Evolutionary conservation across 1,284 basidiomycete genomes (phyloP), one percentile per base, ranked within the genome.

Genomic region (Lentinus polychrous): DNA sequence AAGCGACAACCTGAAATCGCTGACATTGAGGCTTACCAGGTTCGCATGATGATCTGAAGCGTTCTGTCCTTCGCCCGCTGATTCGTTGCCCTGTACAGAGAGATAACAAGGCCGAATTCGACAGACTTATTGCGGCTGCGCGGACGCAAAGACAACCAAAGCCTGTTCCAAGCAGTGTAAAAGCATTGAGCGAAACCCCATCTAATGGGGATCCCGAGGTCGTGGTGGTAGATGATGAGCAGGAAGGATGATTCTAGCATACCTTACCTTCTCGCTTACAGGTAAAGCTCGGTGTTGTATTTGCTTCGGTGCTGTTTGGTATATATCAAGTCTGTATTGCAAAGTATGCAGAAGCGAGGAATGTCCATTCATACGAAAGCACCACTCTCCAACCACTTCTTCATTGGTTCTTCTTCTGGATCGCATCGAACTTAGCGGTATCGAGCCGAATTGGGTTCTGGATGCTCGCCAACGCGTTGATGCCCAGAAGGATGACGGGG

Each of bases 351-450:
- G 27, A 27, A 27, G 27, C 5, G 27, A n/a, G n/a, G 10, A 27
- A 27, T 5, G 27, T 27, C 27, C 27, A 10, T 27, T 27, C 4
- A 5, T 27, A 10, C 27, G 27, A 5, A 27, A 10, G 4, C 4
- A 27, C 5, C 27, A 27, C 27, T 10, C 27, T 27, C 27, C 27
- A 42, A 15, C 5, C 14, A 14, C 15, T 20, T n/a, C 40, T 18
- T 42, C 22, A 91, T 72, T 91, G 87, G 57, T 74, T 83, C 76
- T 93, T 92, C 72, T 77, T 89, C 59, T 86, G 83, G 51, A 77
- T 73, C 8, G 79, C 80, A 55, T 72, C 82, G 56, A 76, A 83
- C 8, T 76, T 75, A 64, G 80, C 86, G n/a, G 81, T 79, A 50
- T 84, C 83, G 38, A 75, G 71, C 33, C 78, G 69, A 38, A 84